phyloP scores from a whole-genome alignment of 2,329 filamentous ascomycete genomes.

The Alternaria sp. region DNA sequence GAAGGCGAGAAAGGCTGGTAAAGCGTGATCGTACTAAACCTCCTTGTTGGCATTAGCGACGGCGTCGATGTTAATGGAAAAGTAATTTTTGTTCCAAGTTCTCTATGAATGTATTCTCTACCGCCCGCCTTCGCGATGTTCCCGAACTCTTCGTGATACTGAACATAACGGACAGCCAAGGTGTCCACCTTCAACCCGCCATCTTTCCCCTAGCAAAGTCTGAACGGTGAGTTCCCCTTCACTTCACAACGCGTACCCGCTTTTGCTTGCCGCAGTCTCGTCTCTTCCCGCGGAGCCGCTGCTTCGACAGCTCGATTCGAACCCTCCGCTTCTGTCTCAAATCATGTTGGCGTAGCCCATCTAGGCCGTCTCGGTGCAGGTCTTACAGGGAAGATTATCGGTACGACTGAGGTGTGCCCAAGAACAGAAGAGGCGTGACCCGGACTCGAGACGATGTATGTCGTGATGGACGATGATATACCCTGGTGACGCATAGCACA shows the following conservation, averaged over 20 bases:
- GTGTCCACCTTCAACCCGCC: neutral
- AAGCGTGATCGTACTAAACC: constrained; percentile 44
- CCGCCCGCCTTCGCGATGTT: neutral
- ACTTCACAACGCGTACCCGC: neutral
- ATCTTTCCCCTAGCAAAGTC: neutral
- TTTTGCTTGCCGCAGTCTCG: neutral
- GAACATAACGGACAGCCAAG: neutral
- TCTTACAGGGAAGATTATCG: neutral
- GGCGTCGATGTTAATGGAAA: constrained; percentile 13
- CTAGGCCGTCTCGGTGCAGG: neutral
- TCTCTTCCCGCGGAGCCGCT: neutral
- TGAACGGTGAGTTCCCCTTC: neutral
- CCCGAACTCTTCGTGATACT: neutral
- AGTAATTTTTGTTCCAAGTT: neutral
- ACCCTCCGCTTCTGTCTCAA: neutral
- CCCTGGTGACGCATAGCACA: neutral
- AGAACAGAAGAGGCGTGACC: neutral
- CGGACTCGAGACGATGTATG: neutral
- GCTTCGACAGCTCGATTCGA: neutral
- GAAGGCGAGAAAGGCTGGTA: constrained; percentile 63
- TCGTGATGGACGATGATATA: neutral
- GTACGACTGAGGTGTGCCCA: neutral
- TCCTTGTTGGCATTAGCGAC: constrained; percentile 18
- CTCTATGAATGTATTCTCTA: neutral
- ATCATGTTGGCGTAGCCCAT: neutral